Base-by-base conservation (phyloP, 1,284 basidiomycete species). In the Grifola frondosa region DNA sequence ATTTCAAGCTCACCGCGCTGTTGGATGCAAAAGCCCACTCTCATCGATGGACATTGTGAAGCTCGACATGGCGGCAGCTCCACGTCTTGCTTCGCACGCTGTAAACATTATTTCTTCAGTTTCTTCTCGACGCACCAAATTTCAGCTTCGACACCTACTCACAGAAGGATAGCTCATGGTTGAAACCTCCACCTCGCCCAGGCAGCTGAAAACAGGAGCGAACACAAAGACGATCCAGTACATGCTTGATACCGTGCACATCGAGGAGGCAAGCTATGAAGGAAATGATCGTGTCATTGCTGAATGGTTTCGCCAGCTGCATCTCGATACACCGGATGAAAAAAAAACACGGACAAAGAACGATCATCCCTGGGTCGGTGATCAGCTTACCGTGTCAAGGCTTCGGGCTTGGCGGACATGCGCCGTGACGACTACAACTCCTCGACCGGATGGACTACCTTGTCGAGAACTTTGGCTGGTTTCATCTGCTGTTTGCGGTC, bases 401-500 rank as follows among this genome's bases (percentile, higher is more conserved):
- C 33, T 58, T 12, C 53, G 51, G 51, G 52, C 2, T 28, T 59
- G 6, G 4, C 16, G 12, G 53, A 58, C 20, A 62, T 57, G 29
- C 58, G 60, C 0, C 48, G 51, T 3, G 59, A 68, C 10, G 67
- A 71, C 38, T 30, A 46, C 26, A 70, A 68, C 43, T 58, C 61
- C 0, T 61, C 37, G 64, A 69, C 7, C 54, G 61, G 1, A 40
- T 66, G n/a, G 66, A 69, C 30, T 65, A 50, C 29, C 25, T 61
- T 6, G 32, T 63, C 4, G 42, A 51, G 0, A 32, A 54, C 1
- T 64, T 61, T 29, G 67, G 69, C 5, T 70, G 65, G 64, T 54
- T 70, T 11, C 69, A 71, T 44, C 33, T 59, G 5, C 31, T 42
- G 16, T 65, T 71, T 59, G 62, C 65, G 10, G 58, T 59, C 28